These are phyloP conservation scores for Acmispon strigosus DNA, from an alignment of 306 rosid species.

Conservation along the genomic window DNA sequence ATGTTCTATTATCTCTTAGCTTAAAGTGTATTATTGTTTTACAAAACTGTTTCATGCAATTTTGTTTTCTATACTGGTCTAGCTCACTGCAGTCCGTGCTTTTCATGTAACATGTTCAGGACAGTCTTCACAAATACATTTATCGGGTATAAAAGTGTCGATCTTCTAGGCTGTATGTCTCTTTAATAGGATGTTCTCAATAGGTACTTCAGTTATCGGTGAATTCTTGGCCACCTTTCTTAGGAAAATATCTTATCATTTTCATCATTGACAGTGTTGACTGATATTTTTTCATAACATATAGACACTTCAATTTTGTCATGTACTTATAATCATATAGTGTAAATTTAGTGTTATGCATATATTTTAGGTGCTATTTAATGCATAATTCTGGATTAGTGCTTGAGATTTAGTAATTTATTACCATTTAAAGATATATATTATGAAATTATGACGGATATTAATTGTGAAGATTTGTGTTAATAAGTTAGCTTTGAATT, in stretches of 20 bases:
- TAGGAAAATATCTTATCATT: conserved; percentile 1
- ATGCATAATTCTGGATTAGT: not conserved
- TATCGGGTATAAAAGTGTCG: not conserved
- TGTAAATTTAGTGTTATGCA: not conserved
- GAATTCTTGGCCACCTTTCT: conserved; percentile 7
- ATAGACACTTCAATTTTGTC: conserved; percentile 8
- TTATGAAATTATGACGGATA: not conserved
- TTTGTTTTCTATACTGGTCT: conserved; percentile 13
- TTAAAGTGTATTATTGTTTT: not conserved
- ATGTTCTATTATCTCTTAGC: conserved; percentile 1
- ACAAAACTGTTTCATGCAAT: not conserved
- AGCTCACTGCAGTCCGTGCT: not conserved
- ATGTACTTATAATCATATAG: not conserved
- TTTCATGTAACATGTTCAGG: conserved; percentile 9
- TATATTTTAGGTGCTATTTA: conserved; percentile 7
- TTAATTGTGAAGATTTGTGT: not conserved
- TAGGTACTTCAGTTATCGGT: conserved; percentile 11
- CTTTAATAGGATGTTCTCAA: conserved; percentile 12
- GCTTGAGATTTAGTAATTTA: not conserved
- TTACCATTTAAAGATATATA: conserved; percentile 1
- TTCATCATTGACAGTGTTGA: not conserved
- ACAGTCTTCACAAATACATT: not conserved
- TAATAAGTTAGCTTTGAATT: not conserved
- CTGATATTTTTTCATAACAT: conserved; percentile 10
- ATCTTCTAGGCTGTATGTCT: conserved; percentile 3